phyloP scores from a whole-genome alignment of 441 rosid species.

The Flueggea neowawraea region DNA sequence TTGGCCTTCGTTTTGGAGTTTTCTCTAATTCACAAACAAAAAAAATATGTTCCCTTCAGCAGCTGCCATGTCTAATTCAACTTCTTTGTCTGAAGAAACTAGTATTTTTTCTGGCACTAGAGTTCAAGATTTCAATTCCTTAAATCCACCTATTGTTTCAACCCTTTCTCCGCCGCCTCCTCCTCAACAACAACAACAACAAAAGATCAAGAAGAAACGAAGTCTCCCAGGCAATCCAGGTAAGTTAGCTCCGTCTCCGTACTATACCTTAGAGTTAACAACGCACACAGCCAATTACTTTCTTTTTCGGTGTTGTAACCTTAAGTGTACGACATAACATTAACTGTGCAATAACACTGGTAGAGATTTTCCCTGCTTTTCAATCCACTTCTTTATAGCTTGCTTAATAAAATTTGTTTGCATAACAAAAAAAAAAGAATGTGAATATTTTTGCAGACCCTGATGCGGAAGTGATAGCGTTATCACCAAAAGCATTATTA shows the following conservation, averaged over 20 bases:
- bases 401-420: too few relatives aligned
- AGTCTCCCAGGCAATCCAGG: conserved; percentile 97
- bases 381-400: too few relatives aligned
- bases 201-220: conserved; percentile 74
- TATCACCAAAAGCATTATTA: conserved; percentile 71
- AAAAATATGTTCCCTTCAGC: conserved; percentile 1
- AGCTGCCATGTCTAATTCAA: conserved; percentile 47
- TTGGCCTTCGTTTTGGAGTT: background rate
- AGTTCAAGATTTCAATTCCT: conserved; percentile 45
- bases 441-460: conserved; percentile 42
- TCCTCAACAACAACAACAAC: conserved; percentile 39
- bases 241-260: conserved; percentile 5
- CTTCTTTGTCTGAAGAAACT: conserved; percentile 70
- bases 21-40: background rate
- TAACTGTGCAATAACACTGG: too few relatives aligned
- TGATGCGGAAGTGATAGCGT: conserved; percentile 81
- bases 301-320: too few relatives aligned
- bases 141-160: conserved; percentile 30
- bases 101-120: conserved; percentile 60
- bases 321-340: too few relatives aligned
- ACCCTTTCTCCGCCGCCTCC: conserved; percentile 27
- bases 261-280: too few relatives aligned
- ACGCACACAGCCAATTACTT: too few relatives aligned
- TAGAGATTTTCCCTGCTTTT: too few relatives aligned
- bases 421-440: too few relatives aligned